Conservation (phyloP, 169 alveolate genomes). For the Plasmodium falciparum region DNA sequence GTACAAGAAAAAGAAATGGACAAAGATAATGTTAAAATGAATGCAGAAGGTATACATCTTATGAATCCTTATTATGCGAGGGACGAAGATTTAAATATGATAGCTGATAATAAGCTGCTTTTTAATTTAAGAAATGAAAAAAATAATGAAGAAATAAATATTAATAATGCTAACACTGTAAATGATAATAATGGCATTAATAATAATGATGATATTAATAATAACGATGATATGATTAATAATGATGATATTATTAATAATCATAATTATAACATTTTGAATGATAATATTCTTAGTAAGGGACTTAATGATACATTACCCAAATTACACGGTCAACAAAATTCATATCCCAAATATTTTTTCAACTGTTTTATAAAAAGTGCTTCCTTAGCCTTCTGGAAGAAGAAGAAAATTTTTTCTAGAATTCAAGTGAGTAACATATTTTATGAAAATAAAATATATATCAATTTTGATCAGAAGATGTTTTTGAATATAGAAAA, state of each 20-base stretch:
- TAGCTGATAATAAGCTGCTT: no score
- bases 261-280: background rate
- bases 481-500: constrained; percentile 75
- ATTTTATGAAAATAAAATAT: constrained; percentile 66
- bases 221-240: background rate
- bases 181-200: background rate
- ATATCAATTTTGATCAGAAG: constrained; percentile 67
- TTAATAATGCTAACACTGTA: background rate
- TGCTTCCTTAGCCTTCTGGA: constrained; percentile 76
- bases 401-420: constrained; percentile 58
- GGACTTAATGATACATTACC: constrained; percentile 32
- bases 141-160: background rate
- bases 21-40: background rate
- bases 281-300: constrained; percentile 31
- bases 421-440: constrained; percentile 75
- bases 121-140: no score
- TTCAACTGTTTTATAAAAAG: constrained; percentile 77
- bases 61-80: background rate
- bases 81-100: background rate
- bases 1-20: background rate
- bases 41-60: constrained; percentile 13
- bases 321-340: constrained; percentile 67
- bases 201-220: background rate
- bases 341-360: constrained; percentile 78
- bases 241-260: background rate